Percentiles rank a stretch among this genome's conserved stretches.
Evolutionary conservation across 2,329 filamentous ascomycete species (phyloP).

Genomic region (Elsinoe ampelina): DNA sequence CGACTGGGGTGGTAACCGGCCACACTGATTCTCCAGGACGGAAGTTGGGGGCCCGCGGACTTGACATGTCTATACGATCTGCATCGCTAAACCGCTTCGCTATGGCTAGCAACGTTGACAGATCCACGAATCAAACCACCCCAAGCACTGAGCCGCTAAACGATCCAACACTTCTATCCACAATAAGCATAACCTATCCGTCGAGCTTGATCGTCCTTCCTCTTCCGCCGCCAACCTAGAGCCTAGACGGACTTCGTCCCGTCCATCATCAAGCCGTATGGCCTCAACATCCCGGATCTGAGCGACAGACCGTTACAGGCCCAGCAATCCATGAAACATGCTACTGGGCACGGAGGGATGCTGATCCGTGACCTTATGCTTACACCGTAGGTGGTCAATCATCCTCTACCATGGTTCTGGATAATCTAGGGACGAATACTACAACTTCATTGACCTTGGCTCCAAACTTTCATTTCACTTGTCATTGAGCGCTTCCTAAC

Average conservation of each 20-base stretch:
- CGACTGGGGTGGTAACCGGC: too few relatives aligned
- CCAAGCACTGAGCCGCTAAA: not conserved
- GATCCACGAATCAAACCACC: not conserved
- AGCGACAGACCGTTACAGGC: not conserved
- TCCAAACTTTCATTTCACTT: too few relatives aligned
- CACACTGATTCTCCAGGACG: not conserved
- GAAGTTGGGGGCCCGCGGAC: not conserved
- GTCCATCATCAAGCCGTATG: not conserved
- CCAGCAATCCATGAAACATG: not conserved
- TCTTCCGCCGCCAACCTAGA: not conserved
- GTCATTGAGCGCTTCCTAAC: not conserved
- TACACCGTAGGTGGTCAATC: too few relatives aligned
- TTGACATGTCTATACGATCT: conserved; percentile 2
- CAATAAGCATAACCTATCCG: conserved; percentile 11
- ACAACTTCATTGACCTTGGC: too few relatives aligned
- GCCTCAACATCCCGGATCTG: not conserved
- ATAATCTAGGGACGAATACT: too few relatives aligned
- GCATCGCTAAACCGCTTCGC: not conserved
- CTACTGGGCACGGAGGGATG: not conserved
- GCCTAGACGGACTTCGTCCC: not conserved
- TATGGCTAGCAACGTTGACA: not conserved
- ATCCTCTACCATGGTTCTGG: too few relatives aligned
- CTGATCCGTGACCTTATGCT: not conserved
- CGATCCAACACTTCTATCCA: conserved; percentile 6
- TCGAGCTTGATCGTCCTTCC: not conserved